Evolutionary conservation across 225 moss, liverwort and hornwort species (phyloP).

Genomic region (Physcomitrellopsis africana): DNA sequence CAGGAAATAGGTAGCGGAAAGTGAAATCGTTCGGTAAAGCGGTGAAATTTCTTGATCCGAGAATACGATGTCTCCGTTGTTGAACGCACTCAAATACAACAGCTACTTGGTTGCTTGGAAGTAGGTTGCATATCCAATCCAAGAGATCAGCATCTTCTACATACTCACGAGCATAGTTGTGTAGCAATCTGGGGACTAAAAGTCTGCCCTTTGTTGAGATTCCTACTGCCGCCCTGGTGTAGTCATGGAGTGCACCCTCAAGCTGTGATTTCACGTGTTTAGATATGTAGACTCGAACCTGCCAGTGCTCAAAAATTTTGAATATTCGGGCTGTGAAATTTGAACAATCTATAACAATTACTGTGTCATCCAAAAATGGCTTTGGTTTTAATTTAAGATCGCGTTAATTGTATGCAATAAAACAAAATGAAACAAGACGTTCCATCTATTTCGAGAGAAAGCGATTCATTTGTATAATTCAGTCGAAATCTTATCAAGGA

Average conservation of each 20-base stretch:
- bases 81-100: slow-evolving; percentile 68
- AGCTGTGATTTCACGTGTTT: slow-evolving; percentile 56
- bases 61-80: slow-evolving; percentile 61
- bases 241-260: slow-evolving; percentile 61
- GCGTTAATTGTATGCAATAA: neutral
- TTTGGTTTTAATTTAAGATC: neutral
- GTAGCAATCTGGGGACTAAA: slow-evolving; percentile 67
- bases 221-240: slow-evolving; percentile 65
- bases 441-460: neutral
- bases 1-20: slow-evolving; percentile 72
- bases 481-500: neutral
- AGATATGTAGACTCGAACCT: slow-evolving; percentile 71
- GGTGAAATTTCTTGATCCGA: slow-evolving; percentile 57
- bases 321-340: slow-evolving; percentile 16
- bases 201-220: slow-evolving; percentile 64
- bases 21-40: slow-evolving; percentile 58
- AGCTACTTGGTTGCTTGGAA: slow-evolving; percentile 65
- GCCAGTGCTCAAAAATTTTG: slow-evolving; percentile 18
- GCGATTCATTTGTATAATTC: neutral
- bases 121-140: slow-evolving; percentile 74
- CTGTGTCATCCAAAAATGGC: neutral
- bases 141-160: slow-evolving; percentile 58
- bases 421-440: neutral
- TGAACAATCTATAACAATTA: neutral
- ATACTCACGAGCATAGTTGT: slow-evolving; percentile 59